Evolutionary conservation across 305 asterid genomes (phyloP).

Genomic region (Rubia tinctorum): DNA sequence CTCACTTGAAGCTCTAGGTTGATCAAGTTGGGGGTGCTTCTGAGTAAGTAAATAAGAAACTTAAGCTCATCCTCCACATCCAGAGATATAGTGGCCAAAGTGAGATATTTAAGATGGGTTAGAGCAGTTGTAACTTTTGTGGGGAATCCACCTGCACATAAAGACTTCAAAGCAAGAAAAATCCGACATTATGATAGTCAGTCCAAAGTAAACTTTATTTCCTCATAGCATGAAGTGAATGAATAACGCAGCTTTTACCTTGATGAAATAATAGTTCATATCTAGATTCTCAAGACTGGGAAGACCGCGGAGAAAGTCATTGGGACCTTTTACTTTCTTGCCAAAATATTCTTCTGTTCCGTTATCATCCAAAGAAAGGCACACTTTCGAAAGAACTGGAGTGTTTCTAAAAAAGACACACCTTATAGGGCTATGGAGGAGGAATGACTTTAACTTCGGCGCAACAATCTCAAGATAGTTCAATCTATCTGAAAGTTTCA

Average conservation of each 20-base stretch:
- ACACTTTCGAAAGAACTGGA: background rate
- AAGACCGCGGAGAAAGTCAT: constrained; percentile 6
- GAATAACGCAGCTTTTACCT: constrained; percentile 14
- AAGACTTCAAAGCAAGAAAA: constrained; percentile 9
- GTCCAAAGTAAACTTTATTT: background rate
- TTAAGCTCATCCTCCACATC: constrained; percentile 7
- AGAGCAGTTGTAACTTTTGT: constrained; percentile 10
- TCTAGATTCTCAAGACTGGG: constrained; percentile 11
- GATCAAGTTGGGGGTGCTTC: constrained; percentile 24
- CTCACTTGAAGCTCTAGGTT: constrained; percentile 14
- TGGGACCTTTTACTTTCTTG: background rate
- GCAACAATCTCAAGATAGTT: constrained; percentile 15
- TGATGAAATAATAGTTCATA: background rate
- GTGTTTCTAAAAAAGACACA: constrained; percentile 1
- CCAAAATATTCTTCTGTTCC: background rate
- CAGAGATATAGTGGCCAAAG: background rate
- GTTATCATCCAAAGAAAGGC: background rate
- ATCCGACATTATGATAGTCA: background rate
- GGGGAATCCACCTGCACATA: constrained; percentile 17
- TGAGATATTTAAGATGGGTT: constrained; percentile 6
- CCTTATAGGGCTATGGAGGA: background rate
- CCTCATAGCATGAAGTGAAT: background rate
- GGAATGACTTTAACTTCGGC: constrained; percentile 16
- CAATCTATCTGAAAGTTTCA: background rate
- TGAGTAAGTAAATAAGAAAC: constrained; percentile 18